These are phyloP conservation scores for Chalciporus chontae DNA, from an alignment of 768 basidiomycete species.

Conservation along the genomic window DNA sequence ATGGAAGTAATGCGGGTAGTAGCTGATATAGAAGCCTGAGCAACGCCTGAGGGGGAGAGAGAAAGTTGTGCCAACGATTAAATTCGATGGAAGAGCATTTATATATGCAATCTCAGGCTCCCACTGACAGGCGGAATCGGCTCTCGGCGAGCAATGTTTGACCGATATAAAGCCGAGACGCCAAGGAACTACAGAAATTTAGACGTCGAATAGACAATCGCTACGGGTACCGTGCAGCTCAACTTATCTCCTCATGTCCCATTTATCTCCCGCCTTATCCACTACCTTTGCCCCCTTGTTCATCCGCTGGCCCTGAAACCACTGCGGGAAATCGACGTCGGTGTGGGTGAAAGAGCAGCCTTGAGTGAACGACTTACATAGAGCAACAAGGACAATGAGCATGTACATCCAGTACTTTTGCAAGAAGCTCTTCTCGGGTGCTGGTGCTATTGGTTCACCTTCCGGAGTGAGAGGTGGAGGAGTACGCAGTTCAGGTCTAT, in stretches of 20 bases:
- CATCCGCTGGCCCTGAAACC: constrained; percentile 30
- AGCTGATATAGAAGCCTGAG: neutral
- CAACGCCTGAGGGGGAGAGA: too few relatives aligned
- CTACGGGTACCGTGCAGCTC: neutral
- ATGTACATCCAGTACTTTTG: constrained; percentile 94
- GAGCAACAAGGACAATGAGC: constrained; percentile 49
- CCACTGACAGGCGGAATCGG: too few relatives aligned
- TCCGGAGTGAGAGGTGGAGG: constrained; percentile 66
- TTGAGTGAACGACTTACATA: constrained; percentile 43
- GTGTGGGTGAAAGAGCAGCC: neutral
- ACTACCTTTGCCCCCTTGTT: constrained; percentile 17
- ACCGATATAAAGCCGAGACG: constrained; percentile 18
- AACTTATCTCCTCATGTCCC: neutral
- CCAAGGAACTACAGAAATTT: constrained; percentile 4
- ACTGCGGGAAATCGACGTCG: constrained; percentile 13
- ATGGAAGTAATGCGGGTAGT: neutral
- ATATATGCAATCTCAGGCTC: too few relatives aligned
- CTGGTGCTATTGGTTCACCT: constrained; percentile 58
- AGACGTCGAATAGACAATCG: neutral
- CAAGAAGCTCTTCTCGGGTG: constrained; percentile 72
- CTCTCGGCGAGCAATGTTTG: constrained; percentile 11
- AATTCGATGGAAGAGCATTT: too few relatives aligned
- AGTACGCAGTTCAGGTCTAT: constrained; percentile 62
- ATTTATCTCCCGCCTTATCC: constrained; percentile 26
- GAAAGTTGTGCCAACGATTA: too few relatives aligned